Conservation (phyloP, 306 rosid species). For the Cucurbita pepo region DNA sequence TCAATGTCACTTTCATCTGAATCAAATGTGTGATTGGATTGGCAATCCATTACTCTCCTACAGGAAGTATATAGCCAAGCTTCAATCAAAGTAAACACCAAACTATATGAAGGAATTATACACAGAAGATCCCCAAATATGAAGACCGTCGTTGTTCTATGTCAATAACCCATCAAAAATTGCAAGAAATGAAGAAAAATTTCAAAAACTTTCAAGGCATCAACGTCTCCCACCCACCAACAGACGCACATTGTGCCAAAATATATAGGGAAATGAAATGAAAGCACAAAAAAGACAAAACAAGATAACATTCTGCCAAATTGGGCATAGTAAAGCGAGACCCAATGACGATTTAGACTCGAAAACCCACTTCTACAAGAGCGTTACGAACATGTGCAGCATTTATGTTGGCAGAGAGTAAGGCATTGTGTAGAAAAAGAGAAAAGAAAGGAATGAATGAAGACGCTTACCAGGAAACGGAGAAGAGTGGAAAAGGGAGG, state of each 20-base stretch:
- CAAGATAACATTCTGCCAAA: neutral
- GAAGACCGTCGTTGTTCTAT: neutral
- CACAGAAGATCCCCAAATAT: neutral
- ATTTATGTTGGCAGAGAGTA: neutral
- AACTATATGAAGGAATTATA: neutral
- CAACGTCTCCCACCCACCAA: neutral
- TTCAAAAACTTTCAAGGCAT: neutral
- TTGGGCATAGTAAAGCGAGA: neutral
- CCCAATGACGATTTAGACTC: neutral
- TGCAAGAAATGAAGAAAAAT: neutral
- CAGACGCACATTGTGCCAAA: neutral
- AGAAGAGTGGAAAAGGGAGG: neutral
- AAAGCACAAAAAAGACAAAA: neutral
- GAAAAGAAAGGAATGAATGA: neutral
- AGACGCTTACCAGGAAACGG: neutral
- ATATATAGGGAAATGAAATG: neutral
- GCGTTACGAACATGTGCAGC: neutral
- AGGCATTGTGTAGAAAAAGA: neutral
- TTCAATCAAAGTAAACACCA: neutral
- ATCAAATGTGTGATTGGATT: constrained; percentile 28
- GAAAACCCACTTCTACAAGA: neutral
- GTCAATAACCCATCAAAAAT: neutral
- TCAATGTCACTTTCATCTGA: constrained; percentile 46
- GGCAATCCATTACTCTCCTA: constrained; percentile 30
- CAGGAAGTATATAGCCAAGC: constrained; percentile 2